Evolutionary conservation across 1,284 basidiomycete species (phyloP).

Genomic region (Phellopilus nigrolimitatus): DNA sequence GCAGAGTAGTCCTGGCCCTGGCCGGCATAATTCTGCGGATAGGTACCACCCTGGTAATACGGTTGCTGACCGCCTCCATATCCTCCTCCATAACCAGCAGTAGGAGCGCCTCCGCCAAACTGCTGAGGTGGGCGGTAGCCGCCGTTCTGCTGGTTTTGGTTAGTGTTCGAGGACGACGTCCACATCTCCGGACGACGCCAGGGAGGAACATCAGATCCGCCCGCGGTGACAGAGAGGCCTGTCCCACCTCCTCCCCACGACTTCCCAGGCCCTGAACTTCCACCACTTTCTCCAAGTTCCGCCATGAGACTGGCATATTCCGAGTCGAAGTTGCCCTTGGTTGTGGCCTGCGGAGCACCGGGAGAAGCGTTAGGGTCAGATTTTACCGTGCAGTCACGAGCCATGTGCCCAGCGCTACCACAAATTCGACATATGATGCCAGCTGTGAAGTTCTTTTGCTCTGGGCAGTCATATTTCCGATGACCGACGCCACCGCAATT

Average conservation of each 20-base stretch:
- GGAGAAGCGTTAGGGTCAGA: slow-evolving; percentile 61
- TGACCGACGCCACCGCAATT: slow-evolving; percentile 95
- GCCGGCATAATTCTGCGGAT: slow-evolving; percentile 14
- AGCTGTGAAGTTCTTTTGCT: slow-evolving; percentile 94
- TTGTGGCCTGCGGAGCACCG: slow-evolving; percentile 30
- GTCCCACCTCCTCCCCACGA: slow-evolving; percentile 58
- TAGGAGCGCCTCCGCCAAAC: slow-evolving; percentile 4
- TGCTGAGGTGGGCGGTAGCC: slow-evolving; percentile 35
- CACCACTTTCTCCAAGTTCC: slow-evolving; percentile 84
- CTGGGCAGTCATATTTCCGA: slow-evolving; percentile 95
- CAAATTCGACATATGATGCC: slow-evolving; percentile 97
- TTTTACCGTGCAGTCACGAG: slow-evolving; percentile 88
- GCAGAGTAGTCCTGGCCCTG: slow-evolving; percentile 58
- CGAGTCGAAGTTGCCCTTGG: slow-evolving; percentile 80
- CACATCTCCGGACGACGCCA: slow-evolving; percentile 85
- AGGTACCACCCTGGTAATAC: slow-evolving; percentile 21
- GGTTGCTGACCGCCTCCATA: slow-evolving; percentile 9
- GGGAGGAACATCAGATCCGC: slow-evolving; percentile 76
- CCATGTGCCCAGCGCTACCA: slow-evolving; percentile 95
- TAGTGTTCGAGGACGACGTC: slow-evolving; percentile 46
- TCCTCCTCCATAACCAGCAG: slow-evolving; percentile 18
- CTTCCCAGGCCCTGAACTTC: slow-evolving; percentile 50
- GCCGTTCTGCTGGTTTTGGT: slow-evolving; percentile 39
- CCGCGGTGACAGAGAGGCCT: slow-evolving; percentile 71
- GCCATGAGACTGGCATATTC: slow-evolving; percentile 98